Evolutionary conservation across 164 flowering plant genomes (phyloP).

Genomic region (Aristolochia californica): DNA sequence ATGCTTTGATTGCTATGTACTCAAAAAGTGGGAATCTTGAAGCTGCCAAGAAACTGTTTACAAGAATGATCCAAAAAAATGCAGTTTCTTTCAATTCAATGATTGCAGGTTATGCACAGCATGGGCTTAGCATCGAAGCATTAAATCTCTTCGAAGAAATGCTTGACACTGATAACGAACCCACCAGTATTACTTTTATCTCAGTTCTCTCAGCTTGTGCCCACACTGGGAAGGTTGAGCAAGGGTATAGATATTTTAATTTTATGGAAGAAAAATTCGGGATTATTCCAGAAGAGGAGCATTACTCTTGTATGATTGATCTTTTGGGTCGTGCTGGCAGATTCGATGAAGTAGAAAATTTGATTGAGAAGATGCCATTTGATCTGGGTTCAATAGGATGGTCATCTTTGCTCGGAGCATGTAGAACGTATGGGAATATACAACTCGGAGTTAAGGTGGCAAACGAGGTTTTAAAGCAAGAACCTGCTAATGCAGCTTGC

Average conservation of each 20-base stretch:
- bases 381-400: slow-evolving; percentile 46
- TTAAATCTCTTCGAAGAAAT: slow-evolving; percentile 42
- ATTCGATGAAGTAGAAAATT: slow-evolving; percentile 49
- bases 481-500: slow-evolving; percentile 57
- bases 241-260: slow-evolving; percentile 36
- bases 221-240: slow-evolving; percentile 50
- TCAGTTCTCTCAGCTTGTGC: slow-evolving; percentile 62
- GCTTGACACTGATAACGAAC: slow-evolving; percentile 35
- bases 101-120: slow-evolving; percentile 81
- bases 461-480: slow-evolving; percentile 35
- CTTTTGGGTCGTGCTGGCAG: slow-evolving; percentile 77
- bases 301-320: slow-evolving; percentile 83
- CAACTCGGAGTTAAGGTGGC: slow-evolving; percentile 68
- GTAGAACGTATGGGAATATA: slow-evolving; percentile 54
- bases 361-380: slow-evolving; percentile 56
- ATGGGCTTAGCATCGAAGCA: slow-evolving; percentile 51
- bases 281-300: slow-evolving; percentile 52
- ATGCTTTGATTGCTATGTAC: slow-evolving; percentile 72
- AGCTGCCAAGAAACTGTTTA: slow-evolving; percentile 59
- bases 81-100: slow-evolving; percentile 61
- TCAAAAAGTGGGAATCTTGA: slow-evolving; percentile 70
- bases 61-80: slow-evolving; percentile 66
- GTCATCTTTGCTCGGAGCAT: slow-evolving; percentile 71
- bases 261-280: slow-evolving; percentile 45
- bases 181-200: slow-evolving; percentile 62